These are phyloP conservation scores for Eutrema yunnanense DNA, from an alignment of 345 rosid genomes.

Conservation along the genomic window DNA sequence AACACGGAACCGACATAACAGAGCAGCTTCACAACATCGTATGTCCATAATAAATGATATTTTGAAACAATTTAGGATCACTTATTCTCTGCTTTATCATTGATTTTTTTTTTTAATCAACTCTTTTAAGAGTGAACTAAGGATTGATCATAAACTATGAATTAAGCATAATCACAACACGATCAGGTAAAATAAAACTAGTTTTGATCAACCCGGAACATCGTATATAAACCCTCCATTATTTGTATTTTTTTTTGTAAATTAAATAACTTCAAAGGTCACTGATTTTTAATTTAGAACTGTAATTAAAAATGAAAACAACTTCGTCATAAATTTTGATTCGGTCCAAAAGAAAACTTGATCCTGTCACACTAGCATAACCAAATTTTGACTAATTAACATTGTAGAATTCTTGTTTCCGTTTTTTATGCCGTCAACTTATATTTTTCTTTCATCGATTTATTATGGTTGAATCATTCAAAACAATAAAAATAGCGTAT, in stretches of 20 bases:
- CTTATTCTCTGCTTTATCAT: neutral
- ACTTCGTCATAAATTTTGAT: neutral
- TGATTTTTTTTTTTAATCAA: neutral
- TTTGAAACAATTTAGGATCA: no score
- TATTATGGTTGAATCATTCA: neutral
- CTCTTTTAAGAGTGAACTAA: neutral
- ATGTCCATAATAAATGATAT: neutral
- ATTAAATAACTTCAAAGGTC: neutral
- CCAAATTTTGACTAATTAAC: neutral
- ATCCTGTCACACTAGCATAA: neutral
- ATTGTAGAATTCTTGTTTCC: neutral
- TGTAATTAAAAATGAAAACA: neutral
- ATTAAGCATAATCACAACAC: no score
- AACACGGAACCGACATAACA: constrained; percentile 35
- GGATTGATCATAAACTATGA: neutral
- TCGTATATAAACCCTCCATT: no score
- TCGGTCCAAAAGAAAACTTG: no score
- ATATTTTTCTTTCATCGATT: neutral
- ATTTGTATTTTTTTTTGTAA: neutral
- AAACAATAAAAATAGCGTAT: neutral
- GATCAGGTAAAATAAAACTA: no score
- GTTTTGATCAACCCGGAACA: no score
- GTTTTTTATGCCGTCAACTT: neutral
- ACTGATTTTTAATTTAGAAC: neutral
- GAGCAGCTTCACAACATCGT: constrained; percentile 37